Base-by-base conservation (phyloP, 768 basidiomycete species). In the Pholiota microspora region DNA sequence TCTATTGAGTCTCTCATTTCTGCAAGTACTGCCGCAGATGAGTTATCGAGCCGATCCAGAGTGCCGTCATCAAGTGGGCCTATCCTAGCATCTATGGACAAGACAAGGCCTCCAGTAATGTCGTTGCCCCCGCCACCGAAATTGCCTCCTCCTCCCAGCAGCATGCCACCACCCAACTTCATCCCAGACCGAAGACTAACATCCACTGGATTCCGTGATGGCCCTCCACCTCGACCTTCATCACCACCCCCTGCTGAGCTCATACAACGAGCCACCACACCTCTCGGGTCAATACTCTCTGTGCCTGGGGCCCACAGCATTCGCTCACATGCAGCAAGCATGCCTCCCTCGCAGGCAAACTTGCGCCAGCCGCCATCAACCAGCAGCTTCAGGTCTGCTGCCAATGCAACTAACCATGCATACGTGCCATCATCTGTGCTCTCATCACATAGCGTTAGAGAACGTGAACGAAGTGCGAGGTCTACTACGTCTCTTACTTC, bases 181-280 rank as follows among this genome's bases (percentile, higher is more conserved):
- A 82, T 93, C 59, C 90, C 92, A 23, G 89, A 91, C 18, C 78
- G 80, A 64, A 82, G 80, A 60, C 60, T 77, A 44, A 68, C 68
- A 13, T 75, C 79, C 7, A 71, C 70, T 53, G 68, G 75, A 18
- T 75, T 79, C 4, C 72, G 77, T 40, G 87, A 88, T 58, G 69
- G 72, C 4, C 89, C 89, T 9, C 94, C 95, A 0, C 88, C 91
- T 25, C 79, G 95, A 40, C 96, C 96, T 0, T 88, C 85, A 3
- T 98, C 96, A 0, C 95, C 96, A 1, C 95, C 94, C 4, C 96
- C 94, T 15, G 76, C 88, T 15, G 94, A 98, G 53, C 88, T 97
- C 65, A 86, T 97, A 57, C 88, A 92, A 64, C 89, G 95, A 12
- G 93, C 95, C 8, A 92, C 92, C 3, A 93, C 92, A 0, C 92